Evolutionary conservation across 495 filamentous ascomycete genomes (phyloP), one percentile per base, ranked within the genome.

Genomic region (Aspergillus taichungensis): DNA sequence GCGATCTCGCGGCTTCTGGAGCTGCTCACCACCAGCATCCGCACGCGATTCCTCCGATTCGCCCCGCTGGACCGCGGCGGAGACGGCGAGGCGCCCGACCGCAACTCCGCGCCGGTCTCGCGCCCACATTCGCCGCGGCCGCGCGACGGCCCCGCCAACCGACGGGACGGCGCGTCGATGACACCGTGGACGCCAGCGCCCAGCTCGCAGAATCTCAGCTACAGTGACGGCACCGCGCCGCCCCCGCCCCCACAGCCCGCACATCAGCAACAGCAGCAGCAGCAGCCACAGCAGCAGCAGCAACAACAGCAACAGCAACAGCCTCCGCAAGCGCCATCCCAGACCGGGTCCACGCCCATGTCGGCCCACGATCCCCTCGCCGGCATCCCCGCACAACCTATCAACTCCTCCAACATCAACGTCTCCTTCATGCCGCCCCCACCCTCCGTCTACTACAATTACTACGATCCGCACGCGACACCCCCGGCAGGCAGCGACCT

Each of bases 1-100:
- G 82, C 88, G 9, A 95, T 96, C 53, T 87, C 91, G n/a, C 88
- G 95, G 49, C 76, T 96, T 39, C 76, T 96, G 1, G 85, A 94
- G 59, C 82, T 82, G 6, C 66, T 94, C 38, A 90, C 85, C 3
- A 78, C 78, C 24, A 78, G 84, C 35, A 75, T 92, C 42, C 75
- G 84, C 13, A 80, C 79, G 41, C 76, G 85, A 10, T 91, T 91
- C 57, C 78, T 90, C 38, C 80, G 69, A 6, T 73, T 74, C 43
- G 66, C 64, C 28, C 68, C 66, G 2, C 54, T 63, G 32, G 69
- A 74, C 52, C 66, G 68, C n/a, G 63, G 57, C 11, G 56, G 42
- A 9, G 68, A 71, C 38, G 61, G 62, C 33, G 68, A 72, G 1
- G 56, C 49, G 11, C 63, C 66, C n/a, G 67, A 70, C 11, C 64